Evolutionary conservation across 805 yeast species (phyloP).

Genomic region (Spencermartinsiella europaea): DNA sequence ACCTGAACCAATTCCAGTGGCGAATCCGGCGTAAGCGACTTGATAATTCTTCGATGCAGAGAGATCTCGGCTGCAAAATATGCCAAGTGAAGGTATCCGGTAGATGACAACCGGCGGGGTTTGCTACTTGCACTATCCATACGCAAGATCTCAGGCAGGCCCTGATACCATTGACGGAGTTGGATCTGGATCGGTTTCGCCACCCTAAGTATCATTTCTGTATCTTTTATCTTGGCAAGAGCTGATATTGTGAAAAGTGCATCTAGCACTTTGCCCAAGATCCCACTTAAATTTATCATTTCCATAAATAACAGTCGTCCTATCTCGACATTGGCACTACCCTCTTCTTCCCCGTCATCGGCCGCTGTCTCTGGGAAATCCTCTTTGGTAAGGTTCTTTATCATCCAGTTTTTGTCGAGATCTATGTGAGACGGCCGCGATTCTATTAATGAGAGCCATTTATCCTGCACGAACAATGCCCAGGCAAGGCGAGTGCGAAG

Average conservation of each 20-base stretch:
- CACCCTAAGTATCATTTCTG: constrained; percentile 61
- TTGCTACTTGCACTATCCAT: constrained; percentile 19
- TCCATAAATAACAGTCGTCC: constrained; percentile 30
- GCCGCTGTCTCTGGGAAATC: constrained; percentile 53
- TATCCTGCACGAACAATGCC: constrained; percentile 92
- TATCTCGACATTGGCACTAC: constrained; percentile 8
- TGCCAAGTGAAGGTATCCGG: constrained; percentile 75
- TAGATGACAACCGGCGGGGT: constrained; percentile 36
- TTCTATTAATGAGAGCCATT: constrained; percentile 81
- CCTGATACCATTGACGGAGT: constrained; percentile 33
- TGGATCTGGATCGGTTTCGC: constrained; percentile 54
- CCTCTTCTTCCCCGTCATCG: constrained; percentile 10
- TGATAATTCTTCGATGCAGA: constrained; percentile 53
- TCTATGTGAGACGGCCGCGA: constrained; percentile 80
- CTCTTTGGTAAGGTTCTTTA: constrained; percentile 57
- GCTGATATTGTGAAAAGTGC: constrained; percentile 70
- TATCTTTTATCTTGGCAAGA: constrained; percentile 47
- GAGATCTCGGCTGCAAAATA: constrained; percentile 89
- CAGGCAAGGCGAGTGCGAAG: constrained; percentile 84
- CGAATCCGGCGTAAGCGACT: constrained; percentile 35
- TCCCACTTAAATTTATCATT: constrained; percentile 29
- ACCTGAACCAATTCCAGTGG: constrained; percentile 55
- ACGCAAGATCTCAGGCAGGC: constrained; percentile 27
- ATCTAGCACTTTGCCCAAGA: constrained; percentile 43
- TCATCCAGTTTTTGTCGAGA: constrained; percentile 73